Base-by-base conservation (phyloP, 1,139 yeast genomes). In the Geotrichum histeridarum region DNA sequence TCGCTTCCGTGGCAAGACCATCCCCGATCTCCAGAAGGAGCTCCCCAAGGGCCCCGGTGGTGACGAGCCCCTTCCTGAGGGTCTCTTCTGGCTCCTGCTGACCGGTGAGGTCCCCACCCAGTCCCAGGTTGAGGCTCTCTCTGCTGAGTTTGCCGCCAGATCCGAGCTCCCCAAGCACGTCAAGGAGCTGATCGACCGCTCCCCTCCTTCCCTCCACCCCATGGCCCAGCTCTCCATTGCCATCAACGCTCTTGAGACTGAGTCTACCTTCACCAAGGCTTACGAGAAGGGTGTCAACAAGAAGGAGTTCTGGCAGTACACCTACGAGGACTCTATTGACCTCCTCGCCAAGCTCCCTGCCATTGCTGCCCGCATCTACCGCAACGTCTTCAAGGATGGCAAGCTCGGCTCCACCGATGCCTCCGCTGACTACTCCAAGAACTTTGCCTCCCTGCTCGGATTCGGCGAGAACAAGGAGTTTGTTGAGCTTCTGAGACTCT, bases 1-100 rank as follows among this genome's bases (percentile, higher is more conserved):
- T 73, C 85, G 97, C 73, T 93, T 93, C 84, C 89, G 98, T 79
- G 98, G 98, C 69, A 82, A 85, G 77, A 91, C 99, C 67, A 93
- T 93, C 67, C 97, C 98, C 63, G 98, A 93, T 68, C 82, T 91
- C 72, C 95, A 88, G 76, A 79, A 82, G 71, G 89, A 85, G 76
- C 82, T 93, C 70, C 99, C 99, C 77, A 86, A 85, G 77, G 96
- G 86, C 59, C 86, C 87, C 65, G 95, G 93, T 73, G 94, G 96
- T 61, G 64, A 70, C 54, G 81, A 77, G 67, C 79, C 82, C 61
- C 72, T 81, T 42, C 86, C 86, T 45, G 86, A 82, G 67, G 81
- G 81, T 54, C 73, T 82, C 63, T 81, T 82, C 69, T 82, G 86
- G 86, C 76, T 77, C 60, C 67, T 82, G 57, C 67, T 82, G 63